A percentile compares a stretch with the other conserved stretches of the same genome.
Evolutionary conservation across 2,329 filamentous ascomycete species (phyloP).

Genomic region (Aspergillus piperis): DNA sequence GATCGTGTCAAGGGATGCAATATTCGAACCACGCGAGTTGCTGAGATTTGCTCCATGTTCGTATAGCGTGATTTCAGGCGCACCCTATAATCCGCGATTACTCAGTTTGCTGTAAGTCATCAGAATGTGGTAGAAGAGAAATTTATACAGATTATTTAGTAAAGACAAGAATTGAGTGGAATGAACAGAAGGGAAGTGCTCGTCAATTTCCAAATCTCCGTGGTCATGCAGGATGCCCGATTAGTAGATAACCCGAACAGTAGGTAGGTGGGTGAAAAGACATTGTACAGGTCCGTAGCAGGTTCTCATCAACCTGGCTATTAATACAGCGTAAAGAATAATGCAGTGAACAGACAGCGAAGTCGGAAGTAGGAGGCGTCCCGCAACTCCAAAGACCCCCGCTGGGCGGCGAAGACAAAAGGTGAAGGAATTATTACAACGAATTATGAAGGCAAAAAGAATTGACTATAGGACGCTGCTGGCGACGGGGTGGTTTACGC

Average conservation of each 20-base stretch:
- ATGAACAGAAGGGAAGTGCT: neutral
- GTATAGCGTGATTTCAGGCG: neutral
- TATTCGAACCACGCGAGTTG: no score
- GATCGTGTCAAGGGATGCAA: no score
- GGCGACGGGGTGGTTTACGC: conserved; percentile 40
- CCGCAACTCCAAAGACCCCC: conserved; percentile 31
- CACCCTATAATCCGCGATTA: neutral
- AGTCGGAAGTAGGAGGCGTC: conserved; percentile 30
- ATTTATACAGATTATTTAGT: neutral
- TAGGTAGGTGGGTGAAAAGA: neutral
- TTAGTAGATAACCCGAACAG: neutral
- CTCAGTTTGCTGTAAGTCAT: neutral
- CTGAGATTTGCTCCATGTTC: no score
- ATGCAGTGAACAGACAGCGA: conserved; percentile 18
- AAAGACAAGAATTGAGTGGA: neutral
- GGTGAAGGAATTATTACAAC: neutral
- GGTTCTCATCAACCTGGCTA: conserved; percentile 23
- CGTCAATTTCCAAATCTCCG: neutral
- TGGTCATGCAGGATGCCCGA: neutral
- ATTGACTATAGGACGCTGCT: conserved; percentile 40
- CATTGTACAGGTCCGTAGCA: conserved; percentile 2
- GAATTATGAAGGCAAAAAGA: neutral
- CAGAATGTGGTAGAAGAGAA: neutral
- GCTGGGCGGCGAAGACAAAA: neutral
- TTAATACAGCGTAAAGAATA: conserved; percentile 34